Percentiles rank a stretch among this genome's conserved stretches.
Evolutionary conservation across 768 basidiomycete species (phyloP).

Genomic region (Serendipita sp.): DNA sequence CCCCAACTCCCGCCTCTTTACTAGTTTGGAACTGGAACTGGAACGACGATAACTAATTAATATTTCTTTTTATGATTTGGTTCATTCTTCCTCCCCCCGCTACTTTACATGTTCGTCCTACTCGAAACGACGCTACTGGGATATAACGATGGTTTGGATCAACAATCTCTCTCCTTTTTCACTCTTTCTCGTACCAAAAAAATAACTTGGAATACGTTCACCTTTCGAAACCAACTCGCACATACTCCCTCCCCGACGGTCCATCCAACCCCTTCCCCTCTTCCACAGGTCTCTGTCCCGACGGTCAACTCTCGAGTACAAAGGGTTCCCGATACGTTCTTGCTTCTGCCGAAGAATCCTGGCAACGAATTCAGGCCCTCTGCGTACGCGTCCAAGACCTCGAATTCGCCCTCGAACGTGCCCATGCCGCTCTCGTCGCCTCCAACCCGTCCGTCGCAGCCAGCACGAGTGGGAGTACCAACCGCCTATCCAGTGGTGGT

Average conservation of each 20-base stretch:
- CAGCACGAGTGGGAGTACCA: not conserved
- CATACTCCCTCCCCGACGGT: not conserved
- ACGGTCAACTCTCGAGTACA: not conserved
- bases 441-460: not conserved
- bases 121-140: too few species aligned
- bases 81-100: too few species aligned
- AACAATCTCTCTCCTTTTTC: not conserved
- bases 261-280: not conserved
- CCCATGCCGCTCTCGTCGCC: not conserved
- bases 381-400: slow-evolving; percentile 4
- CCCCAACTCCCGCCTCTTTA: too few species aligned
- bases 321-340: slow-evolving; percentile 3
- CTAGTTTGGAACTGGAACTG: too few species aligned
- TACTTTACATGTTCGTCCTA: too few species aligned
- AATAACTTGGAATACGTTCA: too few species aligned
- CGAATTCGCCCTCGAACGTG: not conserved
- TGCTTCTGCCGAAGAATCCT: not conserved
- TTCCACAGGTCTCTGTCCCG: not conserved
- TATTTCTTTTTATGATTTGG: too few species aligned
- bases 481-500: too few species aligned
- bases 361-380: slow-evolving; percentile 2
- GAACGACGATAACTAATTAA: too few species aligned
- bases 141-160: not conserved
- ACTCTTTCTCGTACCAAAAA: not conserved
- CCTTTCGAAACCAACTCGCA: not conserved